Conservation (phyloP, 2,329 filamentous ascomycete species). For the Periconia sp. region DNA sequence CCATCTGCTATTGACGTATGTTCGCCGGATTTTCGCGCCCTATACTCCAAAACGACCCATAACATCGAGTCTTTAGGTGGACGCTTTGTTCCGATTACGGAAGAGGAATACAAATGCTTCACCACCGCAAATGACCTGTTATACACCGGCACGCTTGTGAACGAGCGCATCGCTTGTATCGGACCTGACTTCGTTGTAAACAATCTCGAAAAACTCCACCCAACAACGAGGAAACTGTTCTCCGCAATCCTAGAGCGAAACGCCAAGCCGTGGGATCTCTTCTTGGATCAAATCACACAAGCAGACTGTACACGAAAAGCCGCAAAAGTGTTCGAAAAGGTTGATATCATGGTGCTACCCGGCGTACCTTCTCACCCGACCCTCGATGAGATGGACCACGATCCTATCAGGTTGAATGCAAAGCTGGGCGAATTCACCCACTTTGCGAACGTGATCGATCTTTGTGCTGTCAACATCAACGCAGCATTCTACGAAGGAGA, state of each 20-base stretch:
- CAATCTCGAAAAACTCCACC: slow-evolving; percentile 22
- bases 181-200: no score
- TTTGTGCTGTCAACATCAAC: slow-evolving; percentile 38
- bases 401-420: slow-evolving; percentile 57
- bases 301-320: neutral
- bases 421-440: slow-evolving; percentile 61
- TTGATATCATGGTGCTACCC: no score
- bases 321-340: neutral
- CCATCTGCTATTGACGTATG: slow-evolving; percentile 47
- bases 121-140: slow-evolving; percentile 58
- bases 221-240: slow-evolving; percentile 38
- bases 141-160: slow-evolving; percentile 61
- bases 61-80: neutral
- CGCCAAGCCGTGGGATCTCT: neutral
- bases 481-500: slow-evolving; percentile 45
- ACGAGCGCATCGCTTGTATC: slow-evolving; percentile 59
- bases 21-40: slow-evolving; percentile 23
- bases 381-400: slow-evolving; percentile 53
- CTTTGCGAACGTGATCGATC: slow-evolving; percentile 64
- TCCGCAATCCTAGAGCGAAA: no score
- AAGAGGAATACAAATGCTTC: slow-evolving; percentile 42
- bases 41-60: no score
- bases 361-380: slow-evolving; percentile 56
- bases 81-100: neutral
- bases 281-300: neutral